Evolutionary conservation across 768 basidiomycete genomes (phyloP).

Genomic region (Kwoniella europaea): DNA sequence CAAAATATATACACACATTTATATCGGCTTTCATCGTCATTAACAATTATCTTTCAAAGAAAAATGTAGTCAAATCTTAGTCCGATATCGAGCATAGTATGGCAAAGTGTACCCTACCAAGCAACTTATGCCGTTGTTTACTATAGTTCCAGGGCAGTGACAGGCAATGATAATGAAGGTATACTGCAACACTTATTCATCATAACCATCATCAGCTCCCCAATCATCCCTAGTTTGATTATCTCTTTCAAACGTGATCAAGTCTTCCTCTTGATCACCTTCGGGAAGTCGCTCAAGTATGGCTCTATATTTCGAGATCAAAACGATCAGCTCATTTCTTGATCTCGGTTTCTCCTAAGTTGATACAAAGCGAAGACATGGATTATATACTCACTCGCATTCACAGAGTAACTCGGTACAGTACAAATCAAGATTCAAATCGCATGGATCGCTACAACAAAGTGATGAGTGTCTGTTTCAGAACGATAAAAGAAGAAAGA

Average conservation of each 20-base stretch:
- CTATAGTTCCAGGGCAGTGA: too few species aligned
- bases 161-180: too few species aligned
- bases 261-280: conserved; percentile 61
- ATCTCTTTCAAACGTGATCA: conserved; percentile 22
- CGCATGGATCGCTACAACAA: conserved; percentile 47
- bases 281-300: conserved; percentile 44
- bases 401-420: conserved; percentile 86
- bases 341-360: not conserved
- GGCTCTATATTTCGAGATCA: conserved; percentile 27
- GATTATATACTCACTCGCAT: conserved; percentile 64
- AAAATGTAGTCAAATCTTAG: too few species aligned
- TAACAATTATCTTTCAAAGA: too few species aligned
- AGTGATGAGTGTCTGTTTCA: too few species aligned
- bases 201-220: conserved; percentile 38
- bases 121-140: too few species aligned
- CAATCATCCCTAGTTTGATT: conserved; percentile 32
- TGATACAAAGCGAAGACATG: not conserved
- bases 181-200: conserved; percentile 16
- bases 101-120: too few species aligned
- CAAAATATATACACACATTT: not conserved
- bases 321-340: not conserved
- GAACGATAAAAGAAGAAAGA: not conserved
- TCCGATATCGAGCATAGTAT: too few species aligned
- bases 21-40: not conserved
- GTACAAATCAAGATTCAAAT: conserved; percentile 68